Evolutionary conservation across 2,329 filamentous ascomycete genomes (phyloP), one percentile per base, ranked within the genome.

Genomic region (Alternaria triticina): DNA sequence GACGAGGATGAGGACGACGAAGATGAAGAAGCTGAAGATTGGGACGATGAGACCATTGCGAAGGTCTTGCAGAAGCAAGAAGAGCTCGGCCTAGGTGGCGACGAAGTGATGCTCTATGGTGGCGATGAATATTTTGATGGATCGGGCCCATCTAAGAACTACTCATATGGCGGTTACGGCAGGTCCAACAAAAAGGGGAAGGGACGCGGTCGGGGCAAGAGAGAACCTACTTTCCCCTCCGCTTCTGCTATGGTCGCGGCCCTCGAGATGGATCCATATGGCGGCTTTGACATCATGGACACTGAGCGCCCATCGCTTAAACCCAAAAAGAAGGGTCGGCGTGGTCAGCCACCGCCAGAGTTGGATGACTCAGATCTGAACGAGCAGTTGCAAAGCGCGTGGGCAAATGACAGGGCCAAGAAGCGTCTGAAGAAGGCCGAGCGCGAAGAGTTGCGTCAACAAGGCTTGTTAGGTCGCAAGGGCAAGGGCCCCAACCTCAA

Each of bases 221-320:
- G 62, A 15, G 65, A 70, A 4, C 62, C 55, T 13, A 63, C 56
- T 13, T 89, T 88, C 70, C 85, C 86, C 15, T 83, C 84, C 40
- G 88, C 87, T 6, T 83, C 82, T 49, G 82, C 84, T 15, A 84
- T 89, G 70, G 87, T 86, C 4, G 87, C 88, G 73, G 83, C 84
- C 0, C 80, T 89, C 3, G 86, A 89, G n/a, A 79, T 82, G 65
- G 85, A 87, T 67, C 86, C 87, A 59, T 84, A 89, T 60, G 88
- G 90, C 64, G 91, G 89, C 9, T 90, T 97, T 67, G 93, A 97
- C 74, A 83, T 96, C 47, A 95, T 96, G 90, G 92, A 97, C 73
- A 93, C 91, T 81, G 87, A 91, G 15, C 86, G 89, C 25, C 89
- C 90, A 1, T 93, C 89, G 57, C 78, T 94, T 6, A 86, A 85